Evolutionary conservation across 2,329 filamentous ascomycete species (phyloP).

Genomic region (Monascus ruber): DNA sequence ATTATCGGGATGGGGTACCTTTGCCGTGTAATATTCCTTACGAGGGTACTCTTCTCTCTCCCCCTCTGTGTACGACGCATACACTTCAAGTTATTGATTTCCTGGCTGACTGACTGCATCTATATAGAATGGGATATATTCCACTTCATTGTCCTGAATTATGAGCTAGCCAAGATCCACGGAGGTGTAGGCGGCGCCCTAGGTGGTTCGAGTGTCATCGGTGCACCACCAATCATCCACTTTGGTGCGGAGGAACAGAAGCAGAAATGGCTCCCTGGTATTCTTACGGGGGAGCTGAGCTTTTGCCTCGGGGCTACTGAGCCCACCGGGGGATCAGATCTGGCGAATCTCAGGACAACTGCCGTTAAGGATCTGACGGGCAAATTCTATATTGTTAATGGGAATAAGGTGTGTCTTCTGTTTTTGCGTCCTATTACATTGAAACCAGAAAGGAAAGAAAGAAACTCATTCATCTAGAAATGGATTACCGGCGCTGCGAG

Average conservation of each 20-base stretch:
- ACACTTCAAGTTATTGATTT: too few relatives aligned
- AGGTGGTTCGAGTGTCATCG: too few relatives aligned
- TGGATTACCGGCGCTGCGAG: constrained; percentile 55
- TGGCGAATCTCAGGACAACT: constrained; percentile 52
- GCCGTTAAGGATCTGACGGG: constrained; percentile 37
- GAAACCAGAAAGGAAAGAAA: too few relatives aligned
- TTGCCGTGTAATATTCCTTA: constrained; percentile 32
- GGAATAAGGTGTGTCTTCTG: constrained; percentile 35
- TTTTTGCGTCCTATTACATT: too few relatives aligned
- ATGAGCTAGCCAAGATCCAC: too few relatives aligned
- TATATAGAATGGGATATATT: too few relatives aligned
- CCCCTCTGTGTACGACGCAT: too few relatives aligned
- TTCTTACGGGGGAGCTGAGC: constrained; percentile 48
- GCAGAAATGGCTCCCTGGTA: constrained; percentile 45
- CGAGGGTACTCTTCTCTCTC: too few relatives aligned
- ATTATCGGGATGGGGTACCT: constrained; percentile 27
- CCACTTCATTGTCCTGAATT: too few relatives aligned
- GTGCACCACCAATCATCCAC: too few relatives aligned
- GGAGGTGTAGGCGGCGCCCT: too few relatives aligned
- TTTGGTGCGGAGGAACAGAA: constrained; percentile 52
- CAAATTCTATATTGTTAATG: constrained; percentile 50
- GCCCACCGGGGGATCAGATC: constrained; percentile 46
- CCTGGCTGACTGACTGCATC: too few relatives aligned
- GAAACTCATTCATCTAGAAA: constrained; percentile 26
- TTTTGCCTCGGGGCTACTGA: constrained; percentile 36